These are phyloP conservation scores for Colletotrichum higginsianum DNA, from an alignment of 2,329 filamentous ascomycete species.

Conservation along the genomic window DNA sequence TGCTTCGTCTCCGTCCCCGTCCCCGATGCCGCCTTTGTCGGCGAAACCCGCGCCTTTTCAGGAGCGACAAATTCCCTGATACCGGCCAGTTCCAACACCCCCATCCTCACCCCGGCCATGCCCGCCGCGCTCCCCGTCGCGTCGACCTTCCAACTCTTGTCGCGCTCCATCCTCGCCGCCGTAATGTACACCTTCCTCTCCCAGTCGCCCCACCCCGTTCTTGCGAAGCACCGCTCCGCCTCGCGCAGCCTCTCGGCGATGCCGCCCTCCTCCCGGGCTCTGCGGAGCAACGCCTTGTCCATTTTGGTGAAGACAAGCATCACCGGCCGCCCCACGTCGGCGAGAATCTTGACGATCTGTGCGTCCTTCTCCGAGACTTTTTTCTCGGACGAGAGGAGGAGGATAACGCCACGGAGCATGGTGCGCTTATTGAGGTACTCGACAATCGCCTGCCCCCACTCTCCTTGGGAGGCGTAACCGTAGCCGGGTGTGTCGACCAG, in stretches of 20 bases:
- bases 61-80: constrained; percentile 43
- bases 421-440: constrained; percentile 65
- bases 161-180: constrained; percentile 55
- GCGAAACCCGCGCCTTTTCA: background rate
- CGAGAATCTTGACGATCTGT: constrained; percentile 63
- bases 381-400: constrained; percentile 69
- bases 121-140: constrained; percentile 52
- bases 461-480: constrained; percentile 60
- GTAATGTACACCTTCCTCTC: constrained; percentile 53
- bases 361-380: constrained; percentile 64
- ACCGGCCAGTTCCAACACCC: constrained; percentile 59
- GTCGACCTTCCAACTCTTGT: constrained; percentile 46
- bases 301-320: constrained; percentile 70
- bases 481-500: constrained; percentile 69
- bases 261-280: constrained; percentile 45
- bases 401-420: constrained; percentile 65
- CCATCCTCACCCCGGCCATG: constrained; percentile 57
- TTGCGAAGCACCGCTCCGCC: constrained; percentile 30
- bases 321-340: constrained; percentile 61
- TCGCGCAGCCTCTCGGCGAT: constrained; percentile 39
- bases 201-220: constrained; percentile 45
- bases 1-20: background rate
- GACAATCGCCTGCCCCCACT: constrained; percentile 68
- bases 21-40: background rate
- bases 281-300: constrained; percentile 60